Base-by-base conservation (phyloP, 371 early-diverging fungal genomes). In the Mucor irregularis region DNA sequence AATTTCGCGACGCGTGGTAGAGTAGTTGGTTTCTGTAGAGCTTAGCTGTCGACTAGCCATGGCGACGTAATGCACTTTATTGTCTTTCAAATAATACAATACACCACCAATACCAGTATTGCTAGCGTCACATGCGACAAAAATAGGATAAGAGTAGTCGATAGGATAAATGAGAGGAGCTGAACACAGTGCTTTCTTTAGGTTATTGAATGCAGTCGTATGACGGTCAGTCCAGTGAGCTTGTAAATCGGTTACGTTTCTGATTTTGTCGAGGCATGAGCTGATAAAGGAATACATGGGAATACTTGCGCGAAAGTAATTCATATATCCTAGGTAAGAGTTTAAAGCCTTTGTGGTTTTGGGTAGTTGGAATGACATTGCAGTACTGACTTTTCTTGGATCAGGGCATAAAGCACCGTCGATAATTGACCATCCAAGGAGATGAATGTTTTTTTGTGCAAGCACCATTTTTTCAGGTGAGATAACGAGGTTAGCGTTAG, bases 231-330 rank as follows among this genome's bases (percentile, higher is more conserved):
- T 53, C 53, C 44, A 53, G 7, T 16, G 21, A 24, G n/a, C 3
- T 13, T 3, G 2, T n/a, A 53, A 14, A 4, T 14, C 16, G 10
- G 31, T 43, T 1, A 30, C 46, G 31, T 49, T 61, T 8, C 62
- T 58, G 1, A 69, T 38, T n/a, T 33, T 38, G 13, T 62, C 65
- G 10, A 68, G 25, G 7, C 64, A 63, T 0, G 56, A 53, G 8
- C 61, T 26, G 2, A 68, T 4, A 0, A 38, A 35, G 19, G 58
- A 25, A 14, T 55, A 62, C 0, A 49, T 13, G 0, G 58, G 61
- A 21, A 61, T 59, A 33, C 44, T 48, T 8, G 40, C 49, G 8
- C 62, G 45, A 45, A 67, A 72, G 52, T 35, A 68, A 17, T 60
- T 65, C 43, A 65, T 50, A n/a, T 45, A 50, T 0, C 62, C 64